These are phyloP conservation scores for Annona squamosa DNA, from an alignment of 164 flowering plant genomes.

Conservation along the genomic window DNA sequence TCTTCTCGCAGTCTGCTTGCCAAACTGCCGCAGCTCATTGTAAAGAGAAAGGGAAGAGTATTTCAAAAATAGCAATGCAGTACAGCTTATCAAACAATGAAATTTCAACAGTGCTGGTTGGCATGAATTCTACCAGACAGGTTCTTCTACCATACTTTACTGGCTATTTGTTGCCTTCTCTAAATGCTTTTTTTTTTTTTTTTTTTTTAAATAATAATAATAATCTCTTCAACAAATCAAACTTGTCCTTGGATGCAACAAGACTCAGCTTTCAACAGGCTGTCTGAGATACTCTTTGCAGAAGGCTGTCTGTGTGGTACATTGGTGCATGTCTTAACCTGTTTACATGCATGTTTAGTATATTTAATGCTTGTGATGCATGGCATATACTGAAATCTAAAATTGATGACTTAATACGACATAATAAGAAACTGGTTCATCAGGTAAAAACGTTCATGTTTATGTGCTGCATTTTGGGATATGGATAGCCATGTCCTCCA, in stretches of 20 bases:
- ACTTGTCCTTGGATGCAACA: not conserved
- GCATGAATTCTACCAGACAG: constrained; percentile 83
- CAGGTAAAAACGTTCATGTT: not conserved
- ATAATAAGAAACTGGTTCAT: too few species aligned
- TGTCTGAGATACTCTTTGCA: not conserved
- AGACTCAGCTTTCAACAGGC: not conserved
- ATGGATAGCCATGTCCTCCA: not conserved
- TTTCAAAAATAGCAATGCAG: constrained; percentile 83
- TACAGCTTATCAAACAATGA: constrained; percentile 80
- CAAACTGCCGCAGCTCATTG: constrained; percentile 72
- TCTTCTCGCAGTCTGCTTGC: constrained; percentile 65
- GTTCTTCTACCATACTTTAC: constrained; percentile 21
- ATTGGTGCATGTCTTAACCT: too few species aligned
- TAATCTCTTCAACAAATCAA: too few species aligned
- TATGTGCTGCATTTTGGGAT: not conserved
- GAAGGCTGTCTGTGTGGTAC: not conserved
- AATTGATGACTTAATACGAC: too few species aligned
- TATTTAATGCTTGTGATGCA: too few species aligned
- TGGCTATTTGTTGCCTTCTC: not conserved
- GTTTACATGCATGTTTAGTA: too few species aligned
- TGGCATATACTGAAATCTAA: too few species aligned
- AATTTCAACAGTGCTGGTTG: constrained; percentile 77
- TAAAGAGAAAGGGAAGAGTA: constrained; percentile 69
- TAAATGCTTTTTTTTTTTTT: not conserved
- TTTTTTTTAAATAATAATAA: too few species aligned